A percentile compares a stretch with the other conserved stretches of the same genome.
These are phyloP conservation scores for Arachis monticola DNA, from an alignment of 331 rosid species.

Conservation along the genomic window DNA sequence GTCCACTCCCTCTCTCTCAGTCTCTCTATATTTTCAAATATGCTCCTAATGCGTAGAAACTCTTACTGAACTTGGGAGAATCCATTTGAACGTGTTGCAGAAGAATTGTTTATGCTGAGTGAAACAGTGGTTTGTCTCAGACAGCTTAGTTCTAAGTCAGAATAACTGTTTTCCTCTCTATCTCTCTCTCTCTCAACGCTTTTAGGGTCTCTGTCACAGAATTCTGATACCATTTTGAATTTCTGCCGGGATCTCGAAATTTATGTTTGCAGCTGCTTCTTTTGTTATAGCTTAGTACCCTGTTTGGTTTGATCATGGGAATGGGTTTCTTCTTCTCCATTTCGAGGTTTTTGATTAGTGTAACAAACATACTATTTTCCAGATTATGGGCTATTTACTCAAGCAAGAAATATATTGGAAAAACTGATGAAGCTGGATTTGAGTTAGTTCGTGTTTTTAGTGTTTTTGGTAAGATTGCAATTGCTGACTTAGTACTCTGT, in stretches of 20 bases:
- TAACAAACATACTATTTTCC: conserved; percentile 30
- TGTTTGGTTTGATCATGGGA: conserved; percentile 26
- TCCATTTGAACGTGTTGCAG: background rate
- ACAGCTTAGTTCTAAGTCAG: conserved; percentile 48
- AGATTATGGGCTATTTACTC: conserved; percentile 38
- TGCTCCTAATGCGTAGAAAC: too few species aligned
- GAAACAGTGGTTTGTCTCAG: background rate
- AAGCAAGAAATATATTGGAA: conserved; percentile 18
- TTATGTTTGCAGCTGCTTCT: background rate
- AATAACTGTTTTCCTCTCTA: conserved; percentile 27
- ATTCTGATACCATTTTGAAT: background rate
- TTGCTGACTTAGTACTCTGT: too few species aligned
- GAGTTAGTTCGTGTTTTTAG: conserved; percentile 15
- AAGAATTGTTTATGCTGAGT: conserved; percentile 19
- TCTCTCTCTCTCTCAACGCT: background rate
- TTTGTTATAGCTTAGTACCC: background rate
- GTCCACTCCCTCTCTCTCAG: too few species aligned
- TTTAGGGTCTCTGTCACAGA: too few species aligned
- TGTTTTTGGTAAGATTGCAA: too few species aligned
- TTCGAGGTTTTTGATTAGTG: conserved; percentile 20
- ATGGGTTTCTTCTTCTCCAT: background rate
- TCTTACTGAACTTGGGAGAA: background rate
- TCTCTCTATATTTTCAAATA: too few species aligned
- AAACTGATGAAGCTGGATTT: conserved; percentile 16
- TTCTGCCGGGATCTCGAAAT: background rate